phyloP scores from a whole-genome alignment of 2,329 filamentous ascomycete genomes.

The Colletotrichum lupini region DNA sequence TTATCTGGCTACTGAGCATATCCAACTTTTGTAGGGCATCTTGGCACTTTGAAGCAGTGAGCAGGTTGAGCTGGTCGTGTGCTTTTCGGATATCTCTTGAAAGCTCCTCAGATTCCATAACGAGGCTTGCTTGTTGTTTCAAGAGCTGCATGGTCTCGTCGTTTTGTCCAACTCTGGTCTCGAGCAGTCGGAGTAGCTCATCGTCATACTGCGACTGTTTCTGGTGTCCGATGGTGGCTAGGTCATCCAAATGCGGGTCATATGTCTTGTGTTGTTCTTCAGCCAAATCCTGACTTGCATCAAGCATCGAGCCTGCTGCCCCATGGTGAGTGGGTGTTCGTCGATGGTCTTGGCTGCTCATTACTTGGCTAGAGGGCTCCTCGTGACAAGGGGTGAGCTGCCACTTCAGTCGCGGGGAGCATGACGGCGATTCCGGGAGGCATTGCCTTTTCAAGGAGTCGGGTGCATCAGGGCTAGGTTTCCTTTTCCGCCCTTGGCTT shows the following conservation, averaged over 20 bases:
- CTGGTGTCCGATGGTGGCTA: neutral
- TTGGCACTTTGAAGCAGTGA: slow-evolving; percentile 14
- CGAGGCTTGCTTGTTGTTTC: slow-evolving; percentile 1
- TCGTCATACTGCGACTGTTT: neutral
- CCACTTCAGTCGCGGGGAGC: neutral
- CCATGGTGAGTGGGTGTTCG: neutral
- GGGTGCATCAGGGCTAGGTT: neutral
- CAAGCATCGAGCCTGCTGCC: neutral
- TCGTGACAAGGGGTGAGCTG: neutral
- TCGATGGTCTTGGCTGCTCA: neutral
- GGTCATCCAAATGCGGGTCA: neutral
- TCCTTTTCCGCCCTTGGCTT: slow-evolving; percentile 12
- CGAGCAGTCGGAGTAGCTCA: neutral
- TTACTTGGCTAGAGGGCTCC: neutral
- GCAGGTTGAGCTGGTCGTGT: slow-evolving; percentile 13
- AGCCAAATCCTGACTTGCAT: neutral
- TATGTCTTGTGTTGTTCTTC: neutral
- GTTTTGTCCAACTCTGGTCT: neutral
- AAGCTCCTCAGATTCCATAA: slow-evolving; percentile 6
- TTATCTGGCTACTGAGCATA: neutral
- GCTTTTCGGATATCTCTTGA: slow-evolving; percentile 23
- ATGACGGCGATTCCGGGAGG: neutral
- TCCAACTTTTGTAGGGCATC: slow-evolving; percentile 12
- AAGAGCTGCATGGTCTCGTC: neutral
- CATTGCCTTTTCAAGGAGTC: slow-evolving; percentile 2